phyloP scores from a whole-genome alignment of 768 basidiomycete genomes.

The Terana coerulea region DNA sequence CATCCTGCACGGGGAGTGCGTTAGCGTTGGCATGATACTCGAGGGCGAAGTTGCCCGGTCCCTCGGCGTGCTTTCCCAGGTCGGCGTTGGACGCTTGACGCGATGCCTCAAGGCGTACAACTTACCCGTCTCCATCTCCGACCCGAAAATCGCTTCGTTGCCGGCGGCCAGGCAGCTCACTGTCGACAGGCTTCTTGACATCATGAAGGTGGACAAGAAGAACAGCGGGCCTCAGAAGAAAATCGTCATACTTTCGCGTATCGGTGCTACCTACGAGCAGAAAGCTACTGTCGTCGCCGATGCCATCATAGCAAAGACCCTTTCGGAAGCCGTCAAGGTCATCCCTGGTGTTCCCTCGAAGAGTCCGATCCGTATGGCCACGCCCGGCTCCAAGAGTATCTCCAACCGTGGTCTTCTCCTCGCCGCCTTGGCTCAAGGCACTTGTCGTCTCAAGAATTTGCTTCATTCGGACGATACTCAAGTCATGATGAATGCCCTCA shows the following conservation, averaged over 20 bases:
- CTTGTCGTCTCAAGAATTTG: constrained; percentile 83
- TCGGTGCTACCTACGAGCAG: constrained; percentile 89
- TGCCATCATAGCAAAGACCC: constrained; percentile 72
- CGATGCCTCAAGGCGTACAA: constrained; percentile 89
- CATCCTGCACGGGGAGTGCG: constrained; percentile 95
- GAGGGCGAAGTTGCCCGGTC: constrained; percentile 92
- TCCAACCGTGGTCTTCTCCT: constrained; percentile 93
- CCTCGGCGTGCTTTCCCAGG: constrained; percentile 85
- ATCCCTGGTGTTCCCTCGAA: constrained; percentile 59
- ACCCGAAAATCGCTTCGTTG: constrained; percentile 71
- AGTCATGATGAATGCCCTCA: constrained; percentile 96
- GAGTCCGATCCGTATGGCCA: constrained; percentile 65
- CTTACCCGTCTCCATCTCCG: constrained; percentile 77
- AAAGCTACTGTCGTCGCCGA: constrained; percentile 87
- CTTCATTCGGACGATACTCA: constrained; percentile 98
- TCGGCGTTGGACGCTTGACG: constrained; percentile 85
- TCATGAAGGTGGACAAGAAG: constrained; percentile 98
- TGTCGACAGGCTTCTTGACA: constrained; percentile 80
- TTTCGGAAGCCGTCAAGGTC: constrained; percentile 78
- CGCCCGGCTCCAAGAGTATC: constrained; percentile 95
- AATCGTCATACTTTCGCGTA: constrained; percentile 85
- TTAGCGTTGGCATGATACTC: constrained; percentile 93
- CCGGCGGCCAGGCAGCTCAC: constrained; percentile 70
- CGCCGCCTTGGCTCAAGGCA: constrained; percentile 87
- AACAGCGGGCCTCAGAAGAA: constrained; percentile 92